Evolutionary conservation across 768 basidiomycete genomes (phyloP).

Genomic region (Mycena vitilis): DNA sequence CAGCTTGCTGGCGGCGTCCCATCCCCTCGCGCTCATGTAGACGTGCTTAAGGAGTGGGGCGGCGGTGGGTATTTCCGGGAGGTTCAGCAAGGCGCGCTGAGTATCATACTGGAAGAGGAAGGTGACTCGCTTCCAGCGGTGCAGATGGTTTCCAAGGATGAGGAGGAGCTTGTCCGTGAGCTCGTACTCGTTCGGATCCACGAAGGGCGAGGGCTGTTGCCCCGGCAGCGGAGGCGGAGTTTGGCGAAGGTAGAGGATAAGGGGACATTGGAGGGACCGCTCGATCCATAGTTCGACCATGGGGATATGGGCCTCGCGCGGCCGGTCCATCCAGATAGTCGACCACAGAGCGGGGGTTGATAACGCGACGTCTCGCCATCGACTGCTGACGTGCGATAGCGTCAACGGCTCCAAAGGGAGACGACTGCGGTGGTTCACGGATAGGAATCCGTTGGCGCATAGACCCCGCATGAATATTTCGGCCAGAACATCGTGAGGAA

Average conservation of each 20-base stretch:
- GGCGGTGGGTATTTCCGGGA: constrained; percentile 3
- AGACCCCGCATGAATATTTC: constrained; percentile 30
- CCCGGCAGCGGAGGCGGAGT: constrained; percentile 9
- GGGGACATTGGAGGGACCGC: constrained; percentile 23
- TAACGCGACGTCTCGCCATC: constrained; percentile 40
- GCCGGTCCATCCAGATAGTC: constrained; percentile 35
- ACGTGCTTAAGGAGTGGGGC: constrained; percentile 34
- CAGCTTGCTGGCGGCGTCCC: constrained; percentile 17
- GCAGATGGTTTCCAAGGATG: constrained; percentile 16
- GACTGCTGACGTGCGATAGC: constrained; percentile 40
- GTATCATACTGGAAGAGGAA: constrained; percentile 25
- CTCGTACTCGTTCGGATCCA: constrained; percentile 24
- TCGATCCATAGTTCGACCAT: constrained; percentile 35
- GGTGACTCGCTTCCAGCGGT: constrained; percentile 33
- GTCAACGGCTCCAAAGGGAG: constrained; percentile 30
- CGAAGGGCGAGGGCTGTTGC: constrained; percentile 3
- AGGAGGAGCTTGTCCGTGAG: constrained; percentile 31
- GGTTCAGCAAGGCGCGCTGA: constrained; percentile 24
- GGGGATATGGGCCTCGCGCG: constrained; percentile 25
- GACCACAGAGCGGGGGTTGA: constrained; percentile 40
- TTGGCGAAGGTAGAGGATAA: constrained; percentile 33
- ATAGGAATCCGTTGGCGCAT: constrained; percentile 21
- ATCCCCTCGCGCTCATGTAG: constrained; percentile 20
- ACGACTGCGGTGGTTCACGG: constrained; percentile 8
- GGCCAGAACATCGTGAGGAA: constrained; percentile 21